A percentile compares a stretch with the other conserved stretches of the same genome.
Conservation (phyloP, 1,284 basidiomycete genomes). For the Cerrena zonata region DNA sequence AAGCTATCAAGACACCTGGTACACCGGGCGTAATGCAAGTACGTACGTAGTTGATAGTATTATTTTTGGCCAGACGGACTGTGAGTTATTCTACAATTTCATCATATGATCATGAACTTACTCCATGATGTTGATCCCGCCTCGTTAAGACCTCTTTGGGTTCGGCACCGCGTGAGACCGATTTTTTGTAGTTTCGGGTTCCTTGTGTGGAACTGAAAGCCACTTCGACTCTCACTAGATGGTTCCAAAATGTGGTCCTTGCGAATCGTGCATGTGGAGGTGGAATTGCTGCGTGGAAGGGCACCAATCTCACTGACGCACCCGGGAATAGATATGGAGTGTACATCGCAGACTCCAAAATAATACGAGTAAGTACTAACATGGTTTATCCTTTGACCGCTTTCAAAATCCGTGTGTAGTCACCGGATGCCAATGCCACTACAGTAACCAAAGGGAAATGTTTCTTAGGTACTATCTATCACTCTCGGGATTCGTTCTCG, state of each 20-base stretch:
- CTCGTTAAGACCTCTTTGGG: slow-evolving; percentile 11
- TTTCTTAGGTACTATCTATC: slow-evolving; percentile 42
- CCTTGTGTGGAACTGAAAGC: background rate
- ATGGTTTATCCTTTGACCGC: background rate
- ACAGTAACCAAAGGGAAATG: slow-evolving; percentile 41
- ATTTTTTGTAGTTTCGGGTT: background rate
- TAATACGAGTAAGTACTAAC: slow-evolving; percentile 40
- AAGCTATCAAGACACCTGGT: slow-evolving; percentile 66
- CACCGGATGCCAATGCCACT: slow-evolving; percentile 52
- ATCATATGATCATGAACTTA: background rate
- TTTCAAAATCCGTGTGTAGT: slow-evolving; percentile 30
- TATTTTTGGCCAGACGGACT: slow-evolving; percentile 60
- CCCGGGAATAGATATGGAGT: slow-evolving; percentile 54
- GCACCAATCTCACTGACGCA: slow-evolving; percentile 47
- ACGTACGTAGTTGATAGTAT: slow-evolving; percentile 59
- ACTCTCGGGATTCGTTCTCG: no score
- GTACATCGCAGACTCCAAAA: slow-evolving; percentile 51
- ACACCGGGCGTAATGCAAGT: slow-evolving; percentile 52
- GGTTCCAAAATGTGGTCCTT: slow-evolving; percentile 55
- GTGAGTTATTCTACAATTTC: slow-evolving; percentile 31
- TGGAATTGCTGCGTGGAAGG: slow-evolving; percentile 58
- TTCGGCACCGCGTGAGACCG: slow-evolving; percentile 42
- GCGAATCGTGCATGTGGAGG: slow-evolving; percentile 62
- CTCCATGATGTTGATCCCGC: background rate
- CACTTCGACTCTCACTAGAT: slow-evolving; percentile 32